phyloP scores from a whole-genome alignment of 306 rosid genomes.

The Cicer pinnatifidum region DNA sequence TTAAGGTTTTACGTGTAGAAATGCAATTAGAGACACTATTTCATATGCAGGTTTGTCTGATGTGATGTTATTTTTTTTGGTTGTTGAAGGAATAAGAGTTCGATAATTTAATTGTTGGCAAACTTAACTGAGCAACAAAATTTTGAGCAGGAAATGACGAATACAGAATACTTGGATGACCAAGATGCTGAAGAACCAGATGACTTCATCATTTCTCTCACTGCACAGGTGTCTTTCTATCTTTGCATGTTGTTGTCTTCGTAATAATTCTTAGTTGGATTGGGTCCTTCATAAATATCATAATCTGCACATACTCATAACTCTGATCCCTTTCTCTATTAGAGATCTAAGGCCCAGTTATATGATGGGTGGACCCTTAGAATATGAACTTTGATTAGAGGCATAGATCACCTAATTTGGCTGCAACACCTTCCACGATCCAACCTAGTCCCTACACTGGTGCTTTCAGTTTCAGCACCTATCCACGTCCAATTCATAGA shows the following conservation, averaged over 20 bases:
- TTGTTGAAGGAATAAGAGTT: constrained; percentile 29
- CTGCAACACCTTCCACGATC: background rate
- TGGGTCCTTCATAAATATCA: constrained; percentile 12
- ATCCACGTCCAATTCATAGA: background rate
- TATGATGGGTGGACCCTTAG: background rate
- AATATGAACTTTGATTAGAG: background rate
- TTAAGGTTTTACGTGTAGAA: constrained; percentile 91
- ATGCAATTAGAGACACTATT: constrained; percentile 95
- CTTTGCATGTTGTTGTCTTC: constrained; percentile 37
- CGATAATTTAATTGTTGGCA: constrained; percentile 22
- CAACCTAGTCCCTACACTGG: background rate
- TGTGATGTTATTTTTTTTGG: constrained; percentile 36
- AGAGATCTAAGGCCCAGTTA: background rate
- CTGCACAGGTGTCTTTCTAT: constrained; percentile 71
- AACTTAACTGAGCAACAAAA: constrained; percentile 42
- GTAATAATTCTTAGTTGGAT: constrained; percentile 31
- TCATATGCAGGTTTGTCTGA: constrained; percentile 86
- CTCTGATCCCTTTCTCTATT: constrained; percentile 2
- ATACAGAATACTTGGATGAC: constrained; percentile 89
- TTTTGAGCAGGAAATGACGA: constrained; percentile 83
- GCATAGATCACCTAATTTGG: background rate
- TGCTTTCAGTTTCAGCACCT: background rate
- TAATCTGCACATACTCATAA: background rate
- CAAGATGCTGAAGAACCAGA: constrained; percentile 99
- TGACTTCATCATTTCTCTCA: constrained; percentile 91